Evolutionary conservation across 805 yeast species (phyloP).

Genomic region (Starmerella potacharoeniae): DNA sequence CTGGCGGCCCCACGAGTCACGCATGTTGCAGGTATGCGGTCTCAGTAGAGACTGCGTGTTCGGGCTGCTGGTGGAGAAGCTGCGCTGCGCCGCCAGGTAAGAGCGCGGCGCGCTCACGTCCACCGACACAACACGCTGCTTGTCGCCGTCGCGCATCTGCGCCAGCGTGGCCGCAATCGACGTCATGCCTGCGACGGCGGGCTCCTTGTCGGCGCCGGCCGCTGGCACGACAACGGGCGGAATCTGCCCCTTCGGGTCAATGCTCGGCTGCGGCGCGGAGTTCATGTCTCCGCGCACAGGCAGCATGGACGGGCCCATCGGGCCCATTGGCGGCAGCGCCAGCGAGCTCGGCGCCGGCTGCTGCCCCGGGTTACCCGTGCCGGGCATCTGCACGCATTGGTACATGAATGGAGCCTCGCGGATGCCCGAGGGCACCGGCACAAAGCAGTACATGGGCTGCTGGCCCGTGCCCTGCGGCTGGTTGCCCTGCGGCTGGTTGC

Average conservation of each 20-base stretch:
- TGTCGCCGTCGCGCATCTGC: constrained; percentile 4
- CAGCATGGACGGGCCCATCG: constrained; percentile 2
- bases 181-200: background rate
- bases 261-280: background rate
- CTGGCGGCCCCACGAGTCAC: constrained; percentile 25
- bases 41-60: background rate
- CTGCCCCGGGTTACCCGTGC: background rate
- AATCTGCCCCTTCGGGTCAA: background rate
- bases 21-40: constrained; percentile 11
- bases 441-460: constrained; percentile 8
- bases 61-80: background rate
- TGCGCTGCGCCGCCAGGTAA: background rate
- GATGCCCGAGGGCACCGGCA: constrained; percentile 14
- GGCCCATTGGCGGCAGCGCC: constrained; percentile 3
- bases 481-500: background rate
- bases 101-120: background rate
- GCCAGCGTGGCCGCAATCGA: constrained; percentile 7
- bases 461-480: background rate
- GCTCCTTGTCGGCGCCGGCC: background rate
- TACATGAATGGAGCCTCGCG: constrained; percentile 7
- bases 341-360: background rate
- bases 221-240: background rate
- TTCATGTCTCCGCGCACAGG: background rate
- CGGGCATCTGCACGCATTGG: constrained; percentile 5
- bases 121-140: background rate